Conservation (phyloP, 345 rosid genomes). For the Raphanus raphanistrum region DNA sequence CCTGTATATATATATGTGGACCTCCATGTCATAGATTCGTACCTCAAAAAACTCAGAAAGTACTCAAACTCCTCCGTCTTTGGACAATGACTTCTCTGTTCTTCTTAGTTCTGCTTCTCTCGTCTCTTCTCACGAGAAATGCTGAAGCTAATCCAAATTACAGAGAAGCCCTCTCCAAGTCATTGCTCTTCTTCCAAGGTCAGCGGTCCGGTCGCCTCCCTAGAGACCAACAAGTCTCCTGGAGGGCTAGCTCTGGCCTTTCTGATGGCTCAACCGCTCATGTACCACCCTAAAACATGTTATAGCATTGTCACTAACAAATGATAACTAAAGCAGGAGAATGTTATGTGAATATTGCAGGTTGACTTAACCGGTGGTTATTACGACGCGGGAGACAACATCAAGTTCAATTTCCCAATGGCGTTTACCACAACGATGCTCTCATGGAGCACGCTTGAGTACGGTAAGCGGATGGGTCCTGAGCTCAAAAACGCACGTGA, state of each 20-base stretch:
- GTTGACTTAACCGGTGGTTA: conserved; percentile 89
- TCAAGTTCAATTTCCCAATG: conserved; percentile 93
- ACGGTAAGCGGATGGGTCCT: conserved; percentile 69
- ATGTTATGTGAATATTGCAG: conserved; percentile 35
- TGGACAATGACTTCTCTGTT: conserved; percentile 23
- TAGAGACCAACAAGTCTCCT: conserved; percentile 47
- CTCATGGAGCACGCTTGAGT: conserved; percentile 84
- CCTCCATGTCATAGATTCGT: conserved; percentile 14
- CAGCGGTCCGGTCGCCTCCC: conserved; percentile 87
- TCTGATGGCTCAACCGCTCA: conserved; percentile 64
- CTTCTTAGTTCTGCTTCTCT: conserved; percentile 33
- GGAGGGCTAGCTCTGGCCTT: conserved; percentile 83
- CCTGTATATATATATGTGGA: conserved; percentile 23
- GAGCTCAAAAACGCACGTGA: conserved; percentile 57
- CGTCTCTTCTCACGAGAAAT: conserved; percentile 24
- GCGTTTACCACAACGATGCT: conserved; percentile 92
- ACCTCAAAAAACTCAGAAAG: conserved; percentile 28
- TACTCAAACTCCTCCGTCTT: conserved; percentile 1
- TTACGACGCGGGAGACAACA: conserved; percentile 93
- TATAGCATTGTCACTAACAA: neutral
- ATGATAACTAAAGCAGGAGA: neutral
- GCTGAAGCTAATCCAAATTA: conserved; percentile 68
- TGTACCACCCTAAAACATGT: conserved; percentile 37
- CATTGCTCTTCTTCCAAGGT: conserved; percentile 82
- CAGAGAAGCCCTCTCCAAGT: conserved; percentile 74